Evolutionary conservation across 306 rosid genomes (phyloP), one percentile per base, ranked within the genome.

Genomic region (Cucurbita argyrosperma): DNA sequence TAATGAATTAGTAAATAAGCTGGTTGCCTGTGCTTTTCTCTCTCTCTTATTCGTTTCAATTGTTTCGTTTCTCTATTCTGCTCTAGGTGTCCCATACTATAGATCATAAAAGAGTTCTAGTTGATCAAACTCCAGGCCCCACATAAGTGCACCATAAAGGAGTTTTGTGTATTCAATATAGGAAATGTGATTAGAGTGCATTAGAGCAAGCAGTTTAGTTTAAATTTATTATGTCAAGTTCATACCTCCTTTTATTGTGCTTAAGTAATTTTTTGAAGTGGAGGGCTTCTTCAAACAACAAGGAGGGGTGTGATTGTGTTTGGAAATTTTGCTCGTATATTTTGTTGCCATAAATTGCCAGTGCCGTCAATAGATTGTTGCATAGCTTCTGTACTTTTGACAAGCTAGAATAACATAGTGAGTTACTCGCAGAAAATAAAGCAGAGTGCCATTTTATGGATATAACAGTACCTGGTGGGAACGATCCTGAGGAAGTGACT

Each of bases 401-500:
- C 53, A 57, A 49, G 26, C 76, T 50, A 16, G 47, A 61, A 61
- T 75, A 46, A 76, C 66, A 61, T 43, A 15, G 64, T 45, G 42
- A 77, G 23, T 57, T 18, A 45, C 71, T 40, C 60, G 82, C 88
- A 82, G 82, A 79, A 74, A 62, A 51, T 5, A 54, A 21, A 47
- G 35, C 5, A 12, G 78, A 67, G 52, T 80, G 39, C 16, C 80
- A 77, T 81, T 83, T 62, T 81, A 85, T 85, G 89, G 89, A 81
- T 79, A 83, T 76, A 73, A 71, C 75, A 40, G 76, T 39, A 74
- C 76, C 66, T 53, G 80, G 77, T 42, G 71, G 78, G 59, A 83
- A 79, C 75, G 79, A 66, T 67, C 38, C 80, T 38, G 80, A 85
- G 49, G 89, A 85, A 79, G 82, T 77, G 85, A 79, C 89, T 67